Evolutionary conservation across 225 moss, liverwort and hornwort genomes (phyloP).

Genomic region (Anthoceros angustus): DNA sequence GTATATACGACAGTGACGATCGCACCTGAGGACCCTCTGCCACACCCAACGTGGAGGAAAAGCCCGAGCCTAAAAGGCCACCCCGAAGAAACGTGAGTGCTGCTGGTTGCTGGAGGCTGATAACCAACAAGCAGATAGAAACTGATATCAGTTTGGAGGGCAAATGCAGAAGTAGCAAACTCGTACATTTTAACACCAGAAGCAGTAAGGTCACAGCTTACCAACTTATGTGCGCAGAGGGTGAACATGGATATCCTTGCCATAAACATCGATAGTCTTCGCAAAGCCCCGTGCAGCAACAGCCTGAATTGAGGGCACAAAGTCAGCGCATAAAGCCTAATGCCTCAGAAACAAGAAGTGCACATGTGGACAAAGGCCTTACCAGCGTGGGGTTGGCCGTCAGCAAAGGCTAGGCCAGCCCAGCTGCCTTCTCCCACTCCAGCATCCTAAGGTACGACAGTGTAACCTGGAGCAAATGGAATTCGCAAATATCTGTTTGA

Average conservation of each 20-base stretch:
- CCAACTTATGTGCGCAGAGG: slow-evolving; percentile 82
- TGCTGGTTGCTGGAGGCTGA: slow-evolving; percentile 73
- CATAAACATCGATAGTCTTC: slow-evolving; percentile 69
- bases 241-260: slow-evolving; percentile 59
- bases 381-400: slow-evolving; percentile 51
- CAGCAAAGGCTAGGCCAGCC: slow-evolving; percentile 65
- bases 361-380: slow-evolving; percentile 7
- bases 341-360: not conserved
- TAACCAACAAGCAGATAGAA: slow-evolving; percentile 10
- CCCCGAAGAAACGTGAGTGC: slow-evolving; percentile 38
- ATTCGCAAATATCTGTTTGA: not conserved
- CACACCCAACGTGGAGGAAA: not conserved
- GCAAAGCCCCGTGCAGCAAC: slow-evolving; percentile 79
- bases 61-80: not conserved
- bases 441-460: slow-evolving; percentile 52
- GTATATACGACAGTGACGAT: no score
- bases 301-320: slow-evolving; percentile 31
- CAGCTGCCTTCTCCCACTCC: slow-evolving; percentile 83
- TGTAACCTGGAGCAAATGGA: slow-evolving; percentile 44
- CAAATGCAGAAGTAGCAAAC: not conserved
- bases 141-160: slow-evolving; percentile 5
- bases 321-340: not conserved
- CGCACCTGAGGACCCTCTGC: not conserved
- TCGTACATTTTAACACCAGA: not conserved
- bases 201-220: slow-evolving; percentile 25